Conservation (phyloP, 257 asterid species). For the Prunella vulgaris region DNA sequence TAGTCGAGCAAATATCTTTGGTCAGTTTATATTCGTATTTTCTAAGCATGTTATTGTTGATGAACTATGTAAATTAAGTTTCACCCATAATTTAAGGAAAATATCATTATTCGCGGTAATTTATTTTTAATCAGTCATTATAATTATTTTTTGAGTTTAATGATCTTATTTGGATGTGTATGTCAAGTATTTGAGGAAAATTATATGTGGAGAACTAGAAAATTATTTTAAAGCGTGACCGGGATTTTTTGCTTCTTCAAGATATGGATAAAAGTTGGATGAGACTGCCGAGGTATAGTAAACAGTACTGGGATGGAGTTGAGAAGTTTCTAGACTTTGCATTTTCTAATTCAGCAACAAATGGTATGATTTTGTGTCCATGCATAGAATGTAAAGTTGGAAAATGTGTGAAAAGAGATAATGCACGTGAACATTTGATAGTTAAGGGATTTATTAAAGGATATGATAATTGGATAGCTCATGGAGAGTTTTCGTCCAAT, state of each 20-base stretch:
- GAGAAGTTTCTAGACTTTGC: constrained; percentile 7
- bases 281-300: background rate
- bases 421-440: constrained; percentile 6
- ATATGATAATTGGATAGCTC: constrained; percentile 5
- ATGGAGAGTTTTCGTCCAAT: background rate
- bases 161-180: background rate
- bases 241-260: background rate
- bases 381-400: background rate
- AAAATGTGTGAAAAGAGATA: background rate
- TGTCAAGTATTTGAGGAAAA: background rate
- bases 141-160: too few relatives aligned
- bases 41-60: too few relatives aligned
- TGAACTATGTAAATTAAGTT: too few relatives aligned
- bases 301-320: background rate
- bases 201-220: background rate
- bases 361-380: constrained; percentile 4
- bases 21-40: too few relatives aligned
- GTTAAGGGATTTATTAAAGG: constrained; percentile 4
- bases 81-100: too few relatives aligned
- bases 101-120: too few relatives aligned
- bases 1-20: too few relatives aligned
- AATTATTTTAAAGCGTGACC: too few relatives aligned
- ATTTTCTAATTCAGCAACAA: background rate
- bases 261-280: constrained; percentile 13
- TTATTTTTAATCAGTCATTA: too few relatives aligned